Base-by-base conservation (phyloP, 2,329 filamentous ascomycete genomes). In the Ceratocystiopsis sp. region DNA sequence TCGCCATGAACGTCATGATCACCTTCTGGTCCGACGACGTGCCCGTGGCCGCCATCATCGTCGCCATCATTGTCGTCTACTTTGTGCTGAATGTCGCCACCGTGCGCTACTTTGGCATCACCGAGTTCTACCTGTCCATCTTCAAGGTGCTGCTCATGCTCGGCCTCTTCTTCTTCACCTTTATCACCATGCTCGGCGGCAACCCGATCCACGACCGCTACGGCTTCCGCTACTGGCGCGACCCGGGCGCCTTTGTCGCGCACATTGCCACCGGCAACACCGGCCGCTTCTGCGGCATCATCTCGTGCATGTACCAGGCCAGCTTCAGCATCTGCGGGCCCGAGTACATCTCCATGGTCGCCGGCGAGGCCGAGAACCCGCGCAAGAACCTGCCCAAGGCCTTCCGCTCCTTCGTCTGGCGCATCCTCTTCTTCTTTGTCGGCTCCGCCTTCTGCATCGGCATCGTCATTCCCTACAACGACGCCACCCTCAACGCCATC, bases 371-470 rank as follows among this genome's bases (percentile, higher is more conserved):
- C 0, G 64, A 74, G 48, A 71, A 73, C 38, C 74, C 75, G 2
- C 68, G 74, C 14, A 57, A 59, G 7, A 66, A 71, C 34, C 66
- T 83, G 53, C 76, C 76, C 3, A 67, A 66, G 42, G 77, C 77
- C 1, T 81, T 70, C 58, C 79, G 78, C 46, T 73, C 71, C 1
- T 73, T 80, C 4, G 78, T 80, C 58, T 79, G 75, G 57, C 72
- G 78, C 29, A 63, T 82, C 42, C 75, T 69, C 2, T 54, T 69
- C 1, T 82, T 83, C 59, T 83, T 81, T 59, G 67, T 81, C 18
- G 66, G 79, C 8, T 73, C 76, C 8, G 73, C 74, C 5, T 62
- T 84, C 2, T 69, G 66, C 42, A 68, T 80, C 17, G 75, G 75
- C 4, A 71, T 80, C 44, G 56, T 79, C 46, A 66, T 80, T 42